These are phyloP conservation scores for Kwoniella europaea DNA, from an alignment of 768 basidiomycete species.

Conservation along the genomic window DNA sequence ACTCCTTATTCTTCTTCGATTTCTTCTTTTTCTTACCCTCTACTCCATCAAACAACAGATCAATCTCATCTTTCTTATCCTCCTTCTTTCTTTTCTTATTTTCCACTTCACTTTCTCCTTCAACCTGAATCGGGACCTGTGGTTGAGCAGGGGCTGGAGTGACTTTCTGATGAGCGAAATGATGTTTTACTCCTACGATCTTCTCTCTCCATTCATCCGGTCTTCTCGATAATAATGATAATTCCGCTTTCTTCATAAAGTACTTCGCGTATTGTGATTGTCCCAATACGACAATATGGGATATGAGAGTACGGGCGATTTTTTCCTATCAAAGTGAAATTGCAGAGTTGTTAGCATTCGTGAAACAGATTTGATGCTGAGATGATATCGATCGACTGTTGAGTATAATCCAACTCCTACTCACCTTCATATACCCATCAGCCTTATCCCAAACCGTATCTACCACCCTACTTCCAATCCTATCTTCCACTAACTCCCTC, in stretches of 20 bases:
- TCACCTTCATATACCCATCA: slow-evolving; percentile 90
- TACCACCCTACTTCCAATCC: slow-evolving; percentile 84
- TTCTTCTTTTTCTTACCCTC: slow-evolving; percentile 42
- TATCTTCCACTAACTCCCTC: slow-evolving; percentile 80
- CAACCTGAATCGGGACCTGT: neutral
- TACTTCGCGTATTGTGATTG: slow-evolving; percentile 85
- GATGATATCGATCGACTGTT: neutral
- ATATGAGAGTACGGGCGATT: slow-evolving; percentile 78
- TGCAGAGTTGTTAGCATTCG: too few relatives aligned
- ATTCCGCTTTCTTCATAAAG: slow-evolving; percentile 68
- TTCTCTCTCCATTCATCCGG: slow-evolving; percentile 83
- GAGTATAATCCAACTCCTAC: slow-evolving; percentile 21
- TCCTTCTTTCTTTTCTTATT: slow-evolving; percentile 41
- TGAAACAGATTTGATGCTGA: too few relatives aligned
- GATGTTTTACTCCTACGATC: slow-evolving; percentile 63
- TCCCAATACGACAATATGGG: slow-evolving; percentile 72
- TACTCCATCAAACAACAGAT: slow-evolving; percentile 48
- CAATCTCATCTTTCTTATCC: slow-evolving; percentile 50
- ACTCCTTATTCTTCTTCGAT: slow-evolving; percentile 11
- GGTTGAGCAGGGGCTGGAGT: slow-evolving; percentile 6
- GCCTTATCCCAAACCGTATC: slow-evolving; percentile 89
- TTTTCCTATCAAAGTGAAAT: slow-evolving; percentile 70
- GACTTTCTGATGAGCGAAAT: slow-evolving; percentile 47
- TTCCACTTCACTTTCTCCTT: slow-evolving; percentile 2
- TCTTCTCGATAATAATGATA: slow-evolving; percentile 74